phyloP scores from a whole-genome alignment of 23 red algal genomes.

The Gracilaria gracilis region DNA sequence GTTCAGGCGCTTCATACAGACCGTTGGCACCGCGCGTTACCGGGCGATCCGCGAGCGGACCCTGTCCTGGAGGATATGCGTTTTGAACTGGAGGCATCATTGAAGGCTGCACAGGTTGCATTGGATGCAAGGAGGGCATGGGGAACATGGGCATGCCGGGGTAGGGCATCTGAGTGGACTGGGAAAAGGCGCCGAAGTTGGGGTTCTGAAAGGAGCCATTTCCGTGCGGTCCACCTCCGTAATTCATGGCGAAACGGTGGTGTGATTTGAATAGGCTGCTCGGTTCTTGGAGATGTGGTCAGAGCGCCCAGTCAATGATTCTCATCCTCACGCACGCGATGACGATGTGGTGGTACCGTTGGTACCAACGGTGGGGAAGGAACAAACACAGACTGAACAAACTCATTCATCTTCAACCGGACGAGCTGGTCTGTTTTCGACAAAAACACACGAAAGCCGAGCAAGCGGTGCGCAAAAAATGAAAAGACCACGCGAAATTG shows the following conservation, averaged over 20 bases:
- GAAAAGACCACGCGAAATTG: too few species aligned
- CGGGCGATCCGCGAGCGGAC: conserved; percentile 56
- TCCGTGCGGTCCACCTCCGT: conserved; percentile 19
- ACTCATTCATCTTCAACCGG: too few species aligned
- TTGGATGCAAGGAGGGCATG: conserved; percentile 8
- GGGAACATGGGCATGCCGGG: conserved; percentile 28
- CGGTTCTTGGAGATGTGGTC: background rate
- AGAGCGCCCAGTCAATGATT: background rate
- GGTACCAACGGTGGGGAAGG: too few species aligned
- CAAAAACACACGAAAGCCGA: too few species aligned
- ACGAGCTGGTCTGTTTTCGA: too few species aligned
- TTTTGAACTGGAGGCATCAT: conserved; percentile 55
- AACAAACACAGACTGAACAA: too few species aligned
- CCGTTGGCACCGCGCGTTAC: conserved; percentile 60
- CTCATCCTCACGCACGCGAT: background rate
- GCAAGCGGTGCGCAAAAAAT: too few species aligned
- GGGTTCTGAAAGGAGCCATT: conserved; percentile 43
- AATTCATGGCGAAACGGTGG: background rate
- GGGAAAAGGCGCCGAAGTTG: conserved; percentile 34
- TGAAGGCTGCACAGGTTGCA: conserved; percentile 39
- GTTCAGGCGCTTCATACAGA: conserved; percentile 67
- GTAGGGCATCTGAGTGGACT: conserved; percentile 22
- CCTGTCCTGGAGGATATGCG: conserved; percentile 54
- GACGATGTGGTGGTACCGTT: background rate
- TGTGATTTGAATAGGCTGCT: background rate